These are phyloP conservation scores for Colletotrichum tropicale DNA, from an alignment of 2,329 filamentous ascomycete genomes.

Conservation along the genomic window DNA sequence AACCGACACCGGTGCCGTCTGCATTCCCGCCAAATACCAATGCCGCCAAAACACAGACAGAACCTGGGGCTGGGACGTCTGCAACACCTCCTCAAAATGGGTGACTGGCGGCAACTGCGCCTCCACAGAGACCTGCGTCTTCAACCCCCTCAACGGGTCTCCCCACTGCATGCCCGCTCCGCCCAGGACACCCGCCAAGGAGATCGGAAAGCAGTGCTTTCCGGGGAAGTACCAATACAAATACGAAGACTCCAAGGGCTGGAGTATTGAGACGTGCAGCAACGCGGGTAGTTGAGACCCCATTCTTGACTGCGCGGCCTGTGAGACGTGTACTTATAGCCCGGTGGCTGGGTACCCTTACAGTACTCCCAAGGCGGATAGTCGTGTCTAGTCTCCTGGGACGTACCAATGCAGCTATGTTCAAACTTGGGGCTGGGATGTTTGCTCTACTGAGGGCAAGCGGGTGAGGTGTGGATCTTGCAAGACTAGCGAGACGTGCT, in stretches of 20 bases:
- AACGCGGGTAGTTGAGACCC: neutral
- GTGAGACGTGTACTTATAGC: constrained; percentile 9
- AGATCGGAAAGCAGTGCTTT: neutral
- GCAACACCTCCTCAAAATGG: neutral
- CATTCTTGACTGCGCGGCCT: neutral
- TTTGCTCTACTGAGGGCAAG: neutral
- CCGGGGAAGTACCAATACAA: neutral
- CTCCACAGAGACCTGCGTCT: constrained; percentile 5
- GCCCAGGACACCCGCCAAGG: neutral
- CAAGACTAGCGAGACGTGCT: neutral
- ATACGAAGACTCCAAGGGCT: neutral
- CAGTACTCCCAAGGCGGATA: neutral
- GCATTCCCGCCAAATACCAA: neutral
- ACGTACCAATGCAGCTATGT: neutral
- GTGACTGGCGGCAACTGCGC: neutral
- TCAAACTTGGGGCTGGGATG: neutral
- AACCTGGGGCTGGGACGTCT: constrained; percentile 1
- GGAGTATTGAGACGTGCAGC: constrained; percentile 7
- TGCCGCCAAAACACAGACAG: neutral
- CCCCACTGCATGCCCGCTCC: constrained; percentile 10
- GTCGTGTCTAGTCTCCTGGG: neutral
- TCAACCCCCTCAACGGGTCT: constrained; percentile 12
- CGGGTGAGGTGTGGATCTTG: neutral
- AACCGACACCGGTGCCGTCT: neutral
- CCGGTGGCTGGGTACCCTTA: constrained; percentile 6